A percentile compares a stretch with the other conserved stretches of the same genome.
phyloP scores from a whole-genome alignment of 257 asterid genomes.

The Solanum pimpinellifolium region DNA sequence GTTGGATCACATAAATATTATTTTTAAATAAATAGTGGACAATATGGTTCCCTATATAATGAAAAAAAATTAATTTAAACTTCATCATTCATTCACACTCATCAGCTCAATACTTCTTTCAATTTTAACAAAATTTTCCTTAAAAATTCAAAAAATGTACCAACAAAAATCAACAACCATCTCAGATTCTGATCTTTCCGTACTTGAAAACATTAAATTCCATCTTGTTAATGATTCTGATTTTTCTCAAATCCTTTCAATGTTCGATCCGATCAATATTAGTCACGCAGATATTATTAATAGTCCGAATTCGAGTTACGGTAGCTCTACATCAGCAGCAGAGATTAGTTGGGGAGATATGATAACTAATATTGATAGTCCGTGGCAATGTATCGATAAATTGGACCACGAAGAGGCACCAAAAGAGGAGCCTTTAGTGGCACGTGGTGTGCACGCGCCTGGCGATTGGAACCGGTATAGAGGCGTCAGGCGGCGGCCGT shows the following conservation, averaged over 20 bases:
- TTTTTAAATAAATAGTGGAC: neutral
- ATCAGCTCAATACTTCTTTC: neutral
- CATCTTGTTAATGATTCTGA: conserved; percentile 14
- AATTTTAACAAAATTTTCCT: neutral
- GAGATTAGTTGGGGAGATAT: neutral
- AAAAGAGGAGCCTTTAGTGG: neutral
- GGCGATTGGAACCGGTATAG: conserved; percentile 29
- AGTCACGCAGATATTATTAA: neutral
- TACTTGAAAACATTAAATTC: conserved; percentile 6
- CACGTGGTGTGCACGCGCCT: neutral
- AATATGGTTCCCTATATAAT: neutral
- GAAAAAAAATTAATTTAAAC: neutral
- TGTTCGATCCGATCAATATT: neutral
- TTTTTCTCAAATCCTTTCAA: neutral
- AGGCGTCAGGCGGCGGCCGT: conserved; percentile 44
- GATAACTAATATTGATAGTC: neutral
- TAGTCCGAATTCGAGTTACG: neutral
- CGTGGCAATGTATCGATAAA: neutral
- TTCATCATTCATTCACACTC: neutral
- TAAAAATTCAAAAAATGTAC: neutral
- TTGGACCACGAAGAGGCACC: neutral
- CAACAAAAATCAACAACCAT: neutral
- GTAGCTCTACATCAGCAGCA: neutral
- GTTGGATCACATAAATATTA: neutral
- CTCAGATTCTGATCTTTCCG: conserved; percentile 1